Evolutionary conservation across 495 filamentous ascomycete species (phyloP).

Genomic region (Aspergillus bridgeri): DNA sequence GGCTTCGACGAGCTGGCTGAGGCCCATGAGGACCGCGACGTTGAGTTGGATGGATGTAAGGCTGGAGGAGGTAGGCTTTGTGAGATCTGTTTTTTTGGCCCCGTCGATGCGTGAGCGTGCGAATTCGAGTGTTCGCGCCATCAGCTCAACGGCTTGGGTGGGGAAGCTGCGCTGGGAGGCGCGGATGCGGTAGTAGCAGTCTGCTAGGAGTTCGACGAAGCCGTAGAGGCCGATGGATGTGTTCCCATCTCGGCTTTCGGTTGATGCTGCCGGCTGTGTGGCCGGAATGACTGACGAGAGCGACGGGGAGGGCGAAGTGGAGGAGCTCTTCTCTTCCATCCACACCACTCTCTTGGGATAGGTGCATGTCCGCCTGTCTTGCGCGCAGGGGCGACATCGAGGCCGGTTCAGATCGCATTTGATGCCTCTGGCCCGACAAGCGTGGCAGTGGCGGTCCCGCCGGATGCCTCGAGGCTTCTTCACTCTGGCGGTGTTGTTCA

Average conservation of each 20-base stretch:
- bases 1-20: background rate
- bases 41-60: background rate
- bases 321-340: background rate
- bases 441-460: background rate
- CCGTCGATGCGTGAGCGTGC: background rate
- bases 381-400: background rate
- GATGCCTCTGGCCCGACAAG: background rate
- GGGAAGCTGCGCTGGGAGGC: background rate
- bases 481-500: background rate
- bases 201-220: background rate
- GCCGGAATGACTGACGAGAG: background rate
- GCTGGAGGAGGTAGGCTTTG: background rate
- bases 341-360: background rate
- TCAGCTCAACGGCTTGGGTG: background rate
- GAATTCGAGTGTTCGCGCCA: background rate
- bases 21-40: background rate
- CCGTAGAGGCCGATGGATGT: background rate
- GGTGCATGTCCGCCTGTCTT: background rate
- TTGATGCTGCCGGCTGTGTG: background rate
- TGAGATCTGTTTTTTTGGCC: background rate
- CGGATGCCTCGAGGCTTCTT: background rate
- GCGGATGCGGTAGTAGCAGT: background rate
- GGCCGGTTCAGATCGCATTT: background rate
- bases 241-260: background rate
- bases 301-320: background rate